Percentiles rank a stretch among this genome's conserved stretches.
Conservation (phyloP, 306 rosid genomes). For the Citrullus mucosospermus region DNA sequence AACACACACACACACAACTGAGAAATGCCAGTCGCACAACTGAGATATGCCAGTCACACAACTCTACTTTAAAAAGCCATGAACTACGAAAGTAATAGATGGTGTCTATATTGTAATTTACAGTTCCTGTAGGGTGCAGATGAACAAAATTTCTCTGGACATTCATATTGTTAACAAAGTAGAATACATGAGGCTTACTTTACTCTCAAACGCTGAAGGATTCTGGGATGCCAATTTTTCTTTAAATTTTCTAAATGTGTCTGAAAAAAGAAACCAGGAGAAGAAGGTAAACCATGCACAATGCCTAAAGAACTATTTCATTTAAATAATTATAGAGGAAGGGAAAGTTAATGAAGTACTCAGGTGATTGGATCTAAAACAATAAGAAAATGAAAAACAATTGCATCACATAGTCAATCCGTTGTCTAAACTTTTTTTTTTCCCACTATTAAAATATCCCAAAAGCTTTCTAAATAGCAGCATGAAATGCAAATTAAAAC, state of each 20-base stretch:
- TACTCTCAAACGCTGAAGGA: conserved; percentile 41
- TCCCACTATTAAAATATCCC: neutral
- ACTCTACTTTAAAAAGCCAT: no score
- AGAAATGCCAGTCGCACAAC: no score
- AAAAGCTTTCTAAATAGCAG: neutral
- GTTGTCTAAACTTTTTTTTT: no score
- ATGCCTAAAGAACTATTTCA: neutral
- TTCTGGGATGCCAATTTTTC: conserved; percentile 48
- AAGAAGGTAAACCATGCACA: neutral
- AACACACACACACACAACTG: no score
- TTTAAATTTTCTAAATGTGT: conserved; percentile 67
- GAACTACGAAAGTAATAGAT: no score
- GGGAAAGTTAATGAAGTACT: neutral
- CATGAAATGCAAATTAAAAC: neutral
- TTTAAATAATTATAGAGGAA: neutral
- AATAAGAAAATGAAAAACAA: neutral
- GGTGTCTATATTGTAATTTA: no score
- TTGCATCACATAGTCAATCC: neutral
- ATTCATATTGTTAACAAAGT: neutral
- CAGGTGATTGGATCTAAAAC: neutral
- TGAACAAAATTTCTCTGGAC: neutral
- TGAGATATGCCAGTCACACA: no score
- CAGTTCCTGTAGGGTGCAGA: no score
- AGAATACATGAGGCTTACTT: conserved; percentile 30
- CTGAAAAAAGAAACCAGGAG: conserved; percentile 18